Evolutionary conservation across 2,329 filamentous ascomycete genomes (phyloP).

Genomic region (Colletotrichum gigasporum): DNA sequence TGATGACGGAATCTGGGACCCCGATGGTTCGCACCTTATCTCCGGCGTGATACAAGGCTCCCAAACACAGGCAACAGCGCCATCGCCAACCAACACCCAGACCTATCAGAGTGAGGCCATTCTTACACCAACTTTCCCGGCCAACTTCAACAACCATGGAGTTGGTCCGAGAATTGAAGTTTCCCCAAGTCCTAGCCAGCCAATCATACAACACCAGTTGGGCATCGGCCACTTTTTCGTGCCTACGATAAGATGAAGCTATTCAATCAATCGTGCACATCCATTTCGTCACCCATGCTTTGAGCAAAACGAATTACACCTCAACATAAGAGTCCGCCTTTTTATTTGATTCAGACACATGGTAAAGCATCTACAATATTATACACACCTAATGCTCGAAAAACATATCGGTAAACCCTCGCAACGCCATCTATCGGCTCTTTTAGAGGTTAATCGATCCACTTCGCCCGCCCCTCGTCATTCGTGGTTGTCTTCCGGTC

Average conservation of each 20-base stretch:
- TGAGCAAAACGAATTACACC: not conserved
- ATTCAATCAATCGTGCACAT: not conserved
- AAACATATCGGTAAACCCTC: slow-evolving; percentile 4
- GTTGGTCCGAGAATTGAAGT: not conserved
- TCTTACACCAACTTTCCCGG: slow-evolving; percentile 21
- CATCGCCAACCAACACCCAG: not conserved
- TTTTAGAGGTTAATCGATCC: slow-evolving; percentile 44
- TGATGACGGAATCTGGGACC: not conserved
- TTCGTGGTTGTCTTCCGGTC: slow-evolving; percentile 66
- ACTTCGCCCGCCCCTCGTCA: slow-evolving; percentile 52
- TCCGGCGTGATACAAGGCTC: not conserved
- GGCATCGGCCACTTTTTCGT: not conserved
- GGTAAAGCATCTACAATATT: slow-evolving; percentile 29
- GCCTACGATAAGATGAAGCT: not conserved
- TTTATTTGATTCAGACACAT: slow-evolving; percentile 23
- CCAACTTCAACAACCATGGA: not conserved
- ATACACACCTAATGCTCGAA: slow-evolving; percentile 21
- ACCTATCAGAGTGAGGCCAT: slow-evolving; percentile 19
- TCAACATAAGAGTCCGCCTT: slow-evolving; percentile 2
- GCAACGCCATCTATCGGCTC: not conserved
- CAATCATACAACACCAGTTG: slow-evolving; percentile 13
- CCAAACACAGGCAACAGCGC: slow-evolving; percentile 7
- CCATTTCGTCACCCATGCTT: no score
- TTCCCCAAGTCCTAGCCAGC: not conserved
- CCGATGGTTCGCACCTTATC: not conserved